phyloP scores from a whole-genome alignment of 2,329 filamentous ascomycete genomes.

The Purpureocillium lavendulum region DNA sequence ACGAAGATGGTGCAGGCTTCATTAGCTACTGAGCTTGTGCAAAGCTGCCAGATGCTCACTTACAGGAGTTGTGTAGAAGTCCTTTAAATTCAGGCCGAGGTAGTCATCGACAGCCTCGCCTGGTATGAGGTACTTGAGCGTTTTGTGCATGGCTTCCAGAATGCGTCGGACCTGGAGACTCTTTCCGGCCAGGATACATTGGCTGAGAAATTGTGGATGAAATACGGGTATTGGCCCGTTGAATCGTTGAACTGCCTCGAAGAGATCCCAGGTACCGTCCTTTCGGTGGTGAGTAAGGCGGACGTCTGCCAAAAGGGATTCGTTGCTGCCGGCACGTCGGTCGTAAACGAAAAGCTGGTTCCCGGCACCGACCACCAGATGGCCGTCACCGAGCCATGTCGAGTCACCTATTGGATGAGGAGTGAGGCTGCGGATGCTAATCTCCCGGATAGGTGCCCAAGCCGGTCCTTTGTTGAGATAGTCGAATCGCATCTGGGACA shows the following conservation, averaged over 20 bases:
- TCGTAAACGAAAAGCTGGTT: slow-evolving; percentile 87
- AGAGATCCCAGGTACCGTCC: slow-evolving; percentile 57
- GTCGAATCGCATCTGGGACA: slow-evolving; percentile 85
- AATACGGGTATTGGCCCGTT: slow-evolving; percentile 86
- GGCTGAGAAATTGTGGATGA: slow-evolving; percentile 82
- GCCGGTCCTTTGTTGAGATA: slow-evolving; percentile 84
- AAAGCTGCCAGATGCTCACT: neutral
- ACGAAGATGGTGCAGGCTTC: neutral
- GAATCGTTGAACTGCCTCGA: slow-evolving; percentile 71
- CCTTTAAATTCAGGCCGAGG: slow-evolving; percentile 38
- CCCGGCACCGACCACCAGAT: slow-evolving; percentile 79
- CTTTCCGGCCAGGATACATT: slow-evolving; percentile 80
- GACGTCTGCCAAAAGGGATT: slow-evolving; percentile 46
- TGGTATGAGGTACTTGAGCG: slow-evolving; percentile 73
- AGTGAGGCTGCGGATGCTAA: slow-evolving; percentile 71
- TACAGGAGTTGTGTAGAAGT: slow-evolving; percentile 4
- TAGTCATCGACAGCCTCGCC: slow-evolving; percentile 76
- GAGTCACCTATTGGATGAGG: slow-evolving; percentile 90
- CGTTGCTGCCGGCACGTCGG: slow-evolving; percentile 58
- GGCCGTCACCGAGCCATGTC: slow-evolving; percentile 79
- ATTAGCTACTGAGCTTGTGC: neutral
- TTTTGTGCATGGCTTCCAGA: slow-evolving; percentile 62
- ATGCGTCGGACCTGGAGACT: slow-evolving; percentile 61
- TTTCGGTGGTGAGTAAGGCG: slow-evolving; percentile 36
- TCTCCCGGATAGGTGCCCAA: slow-evolving; percentile 78